Percentiles rank a stretch among this genome's conserved stretches.
Evolutionary conservation across 495 filamentous ascomycete genomes (phyloP).

Genomic region (Friedmanniomyces endolithicus): DNA sequence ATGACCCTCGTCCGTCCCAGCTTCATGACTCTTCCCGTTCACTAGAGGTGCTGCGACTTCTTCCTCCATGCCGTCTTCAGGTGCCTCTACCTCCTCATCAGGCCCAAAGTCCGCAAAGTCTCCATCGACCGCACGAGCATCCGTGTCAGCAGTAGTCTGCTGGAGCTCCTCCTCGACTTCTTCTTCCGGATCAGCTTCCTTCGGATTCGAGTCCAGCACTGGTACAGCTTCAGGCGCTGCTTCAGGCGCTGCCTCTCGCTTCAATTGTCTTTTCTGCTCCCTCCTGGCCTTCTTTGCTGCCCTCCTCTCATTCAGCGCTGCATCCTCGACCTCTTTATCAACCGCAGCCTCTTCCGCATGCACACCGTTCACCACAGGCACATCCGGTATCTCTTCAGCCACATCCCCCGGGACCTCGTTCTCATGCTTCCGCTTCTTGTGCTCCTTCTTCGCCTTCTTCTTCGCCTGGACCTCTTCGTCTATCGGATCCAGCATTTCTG

Average conservation of each 20-base stretch:
- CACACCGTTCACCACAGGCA: conserved; percentile 20
- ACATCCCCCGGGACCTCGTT: conserved; percentile 13
- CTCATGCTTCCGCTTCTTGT: conserved; percentile 15
- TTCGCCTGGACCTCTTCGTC: neutral
- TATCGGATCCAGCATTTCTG: neutral
- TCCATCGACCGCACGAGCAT: conserved; percentile 1
- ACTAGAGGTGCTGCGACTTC: neutral
- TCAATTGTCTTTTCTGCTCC: conserved; percentile 73
- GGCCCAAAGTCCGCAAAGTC: conserved; percentile 7
- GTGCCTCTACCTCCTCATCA: conserved; percentile 7
- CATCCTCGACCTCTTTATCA: neutral
- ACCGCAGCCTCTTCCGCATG: neutral
- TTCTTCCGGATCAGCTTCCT: conserved; percentile 22
- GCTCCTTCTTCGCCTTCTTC: conserved; percentile 2
- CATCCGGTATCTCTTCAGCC: conserved; percentile 18
- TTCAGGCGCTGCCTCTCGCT: neutral
- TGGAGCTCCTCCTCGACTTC: conserved; percentile 25
- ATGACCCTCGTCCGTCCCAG: conserved; percentile 5
- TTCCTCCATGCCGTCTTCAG: conserved; percentile 11
- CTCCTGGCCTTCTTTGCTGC: conserved; percentile 33
- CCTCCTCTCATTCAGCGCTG: conserved; percentile 1
- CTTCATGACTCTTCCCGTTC: neutral
- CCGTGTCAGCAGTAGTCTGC: conserved; percentile 19
- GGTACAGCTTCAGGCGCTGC: neutral
- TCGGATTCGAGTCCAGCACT: conserved; percentile 6